Conservation (phyloP, 2,329 filamentous ascomycete species). For the Zalaria obscura region DNA sequence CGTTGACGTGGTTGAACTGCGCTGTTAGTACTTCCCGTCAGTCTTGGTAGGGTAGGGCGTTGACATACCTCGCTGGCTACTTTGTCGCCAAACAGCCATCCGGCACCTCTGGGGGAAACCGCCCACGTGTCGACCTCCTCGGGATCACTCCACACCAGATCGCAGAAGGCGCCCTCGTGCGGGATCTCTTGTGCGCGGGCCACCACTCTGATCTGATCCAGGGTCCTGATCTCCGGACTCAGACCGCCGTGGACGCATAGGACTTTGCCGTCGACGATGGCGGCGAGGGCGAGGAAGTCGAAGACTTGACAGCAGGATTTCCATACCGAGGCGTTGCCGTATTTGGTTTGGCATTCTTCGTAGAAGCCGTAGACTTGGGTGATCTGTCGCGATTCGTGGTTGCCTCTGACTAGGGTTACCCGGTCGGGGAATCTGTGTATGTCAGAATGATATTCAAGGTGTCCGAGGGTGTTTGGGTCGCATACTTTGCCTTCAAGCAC, state of each 20-base stretch:
- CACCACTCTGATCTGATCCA: constrained; percentile 88
- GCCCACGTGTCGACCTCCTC: constrained; percentile 75
- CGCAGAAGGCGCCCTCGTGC: constrained; percentile 96
- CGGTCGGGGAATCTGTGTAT: constrained; percentile 48
- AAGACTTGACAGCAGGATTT: constrained; percentile 99
- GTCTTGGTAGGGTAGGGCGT: background rate
- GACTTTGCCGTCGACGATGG: constrained; percentile 97
- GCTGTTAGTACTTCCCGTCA: constrained; percentile 2
- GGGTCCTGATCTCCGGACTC: constrained; percentile 87
- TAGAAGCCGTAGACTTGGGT: constrained; percentile 99
- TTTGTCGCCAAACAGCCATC: constrained; percentile 57
- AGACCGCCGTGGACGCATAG: constrained; percentile 96
- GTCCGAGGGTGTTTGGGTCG: background rate
- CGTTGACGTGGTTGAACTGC: constrained; percentile 62
- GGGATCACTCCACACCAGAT: constrained; percentile 94
- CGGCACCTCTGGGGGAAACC: constrained; percentile 50
- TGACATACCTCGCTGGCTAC: constrained; percentile 47
- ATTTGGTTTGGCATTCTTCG: constrained; percentile 96
- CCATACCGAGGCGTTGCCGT: constrained; percentile 98
- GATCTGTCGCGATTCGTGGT: constrained; percentile 98
- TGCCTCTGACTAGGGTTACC: constrained; percentile 96
- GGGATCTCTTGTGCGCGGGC: constrained; percentile 98
- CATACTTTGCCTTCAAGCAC: constrained; percentile 56
- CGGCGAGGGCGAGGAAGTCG: constrained; percentile 93
- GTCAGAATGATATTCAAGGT: background rate